Percentiles rank a stretch among this genome's conserved stretches.
These are phyloP conservation scores for Amylocarpus encephaloides DNA, from an alignment of 2,329 filamentous ascomycete genomes.

Conservation along the genomic window DNA sequence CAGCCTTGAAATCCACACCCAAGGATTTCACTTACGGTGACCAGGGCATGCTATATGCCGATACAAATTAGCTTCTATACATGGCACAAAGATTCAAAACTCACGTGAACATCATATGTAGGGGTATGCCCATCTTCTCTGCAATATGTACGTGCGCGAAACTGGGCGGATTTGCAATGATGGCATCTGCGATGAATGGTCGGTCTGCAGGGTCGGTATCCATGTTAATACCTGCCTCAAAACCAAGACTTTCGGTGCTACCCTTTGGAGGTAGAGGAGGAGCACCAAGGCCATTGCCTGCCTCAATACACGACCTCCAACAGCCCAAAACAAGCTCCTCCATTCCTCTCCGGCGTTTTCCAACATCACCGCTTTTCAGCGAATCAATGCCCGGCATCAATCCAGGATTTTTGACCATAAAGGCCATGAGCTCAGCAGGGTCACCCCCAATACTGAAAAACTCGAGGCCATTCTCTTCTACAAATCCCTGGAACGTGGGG, in stretches of 20 bases:
- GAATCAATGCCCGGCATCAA: conserved; percentile 78
- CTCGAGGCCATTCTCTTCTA: conserved; percentile 64
- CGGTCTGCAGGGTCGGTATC: conserved; percentile 27
- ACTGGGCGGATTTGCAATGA: conserved; percentile 72
- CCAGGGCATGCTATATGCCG: conserved; percentile 53
- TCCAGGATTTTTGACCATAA: conserved; percentile 86
- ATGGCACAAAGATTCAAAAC: conserved; percentile 29
- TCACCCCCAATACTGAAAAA: conserved; percentile 75
- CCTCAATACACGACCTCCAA: conserved; percentile 80
- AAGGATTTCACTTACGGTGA: conserved; percentile 37
- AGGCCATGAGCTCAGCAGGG: conserved; percentile 72
- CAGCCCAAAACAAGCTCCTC: conserved; percentile 76
- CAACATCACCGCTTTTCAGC: conserved; percentile 69
- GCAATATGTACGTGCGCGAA: conserved; percentile 72
- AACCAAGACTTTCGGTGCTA: conserved; percentile 21
- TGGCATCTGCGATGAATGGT: conserved; percentile 78
- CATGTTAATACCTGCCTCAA: conserved; percentile 31
- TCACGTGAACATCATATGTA: conserved; percentile 87
- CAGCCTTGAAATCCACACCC: too few relatives aligned
- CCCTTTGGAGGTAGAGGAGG: conserved; percentile 15
- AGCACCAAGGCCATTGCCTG: conserved; percentile 53
- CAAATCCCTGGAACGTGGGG: conserved; percentile 58
- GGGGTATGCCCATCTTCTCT: conserved; percentile 66
- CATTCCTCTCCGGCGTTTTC: conserved; percentile 66
- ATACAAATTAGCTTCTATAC: conserved; percentile 5